Evolutionary conservation across 2,329 filamentous ascomycete genomes (phyloP), one percentile per base, ranked within the genome.

Genomic region (Helotiales sp.): DNA sequence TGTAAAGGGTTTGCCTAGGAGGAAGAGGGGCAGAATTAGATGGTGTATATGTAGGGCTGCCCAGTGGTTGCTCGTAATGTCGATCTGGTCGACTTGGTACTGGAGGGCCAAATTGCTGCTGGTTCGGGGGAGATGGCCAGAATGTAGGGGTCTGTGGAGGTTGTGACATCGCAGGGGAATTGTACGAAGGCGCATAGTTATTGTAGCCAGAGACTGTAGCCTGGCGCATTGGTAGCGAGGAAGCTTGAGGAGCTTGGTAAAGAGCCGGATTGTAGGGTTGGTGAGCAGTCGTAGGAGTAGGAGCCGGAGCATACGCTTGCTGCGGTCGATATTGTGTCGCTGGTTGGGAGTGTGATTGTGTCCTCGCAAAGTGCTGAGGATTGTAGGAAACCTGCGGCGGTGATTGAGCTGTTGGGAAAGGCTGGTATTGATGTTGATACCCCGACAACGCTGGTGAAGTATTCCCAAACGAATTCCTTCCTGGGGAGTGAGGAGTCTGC

Each of bases 261-360:
- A 77, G 76, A 37, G 81, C 79, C 1, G 92, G 91, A 75, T 94
- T 95, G 79, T 94, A 95, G 50, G 86, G 83, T 78, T 70, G 84
- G 79, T 68, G 82, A 74, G 65, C 82, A 78, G 66, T 81, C 78
- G 70, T 84, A 81, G 73, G 84, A 84, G 69, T 84, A 81, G 69
- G 85, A 82, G 69, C 85, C 82, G 66, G 59, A 58, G 75, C 87
- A 85, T 75, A 85, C 80, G 57, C 82, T 79, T 76, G 83, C 78
- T 73, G 84, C 77, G 80, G 80, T 61, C 82, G 80, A 57, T 82
- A 80, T 64, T 82, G 81, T 26, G 80, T 76, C 40, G 40, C 10
- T 40, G 80, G 79, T 60, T 76, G 73, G 10, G 70, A 73, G 47
- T 75, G 73, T n/a, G 76, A 77, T 64, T 77, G 74, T 11, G 77